Evolutionary conservation across 2,329 filamentous ascomycete species (phyloP).

Genomic region (Pseudogymnoascus sp.): DNA sequence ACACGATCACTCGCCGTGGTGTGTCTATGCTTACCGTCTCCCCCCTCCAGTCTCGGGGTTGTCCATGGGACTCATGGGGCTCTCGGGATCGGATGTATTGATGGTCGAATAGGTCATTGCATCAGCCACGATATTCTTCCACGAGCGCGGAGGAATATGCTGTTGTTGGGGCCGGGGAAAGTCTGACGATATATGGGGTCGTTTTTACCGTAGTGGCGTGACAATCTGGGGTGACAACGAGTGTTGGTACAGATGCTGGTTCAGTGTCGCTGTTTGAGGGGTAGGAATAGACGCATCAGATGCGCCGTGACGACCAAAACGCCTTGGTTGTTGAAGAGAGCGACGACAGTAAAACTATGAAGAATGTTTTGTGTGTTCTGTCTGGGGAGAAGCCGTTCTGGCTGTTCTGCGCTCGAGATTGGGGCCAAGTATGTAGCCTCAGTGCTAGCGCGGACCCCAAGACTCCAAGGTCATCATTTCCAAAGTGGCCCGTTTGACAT

Average conservation of each 20-base stretch:
- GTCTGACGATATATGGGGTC: conserved; percentile 1
- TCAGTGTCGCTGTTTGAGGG: not conserved
- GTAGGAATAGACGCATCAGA: not conserved
- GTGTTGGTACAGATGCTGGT: conserved; percentile 1
- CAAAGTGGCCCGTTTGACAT: conserved; percentile 1
- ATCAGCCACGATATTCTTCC: not conserved
- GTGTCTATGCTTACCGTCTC: not conserved
- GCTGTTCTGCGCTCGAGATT: conserved; percentile 1
- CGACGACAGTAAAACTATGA: not conserved
- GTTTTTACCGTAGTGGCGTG: not conserved
- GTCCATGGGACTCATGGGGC: not conserved
- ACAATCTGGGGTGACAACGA: not conserved
- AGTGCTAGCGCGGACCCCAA: not conserved
- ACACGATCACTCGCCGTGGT: not conserved
- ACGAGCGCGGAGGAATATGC: not conserved
- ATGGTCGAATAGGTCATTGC: not conserved
- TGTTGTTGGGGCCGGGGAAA: not conserved
- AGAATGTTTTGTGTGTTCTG: not conserved
- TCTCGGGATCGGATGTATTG: not conserved
- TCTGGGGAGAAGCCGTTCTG: not conserved
- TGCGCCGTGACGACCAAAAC: not conserved
- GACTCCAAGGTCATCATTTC: conserved; percentile 7
- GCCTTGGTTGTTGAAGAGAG: not conserved
- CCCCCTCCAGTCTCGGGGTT: not conserved
- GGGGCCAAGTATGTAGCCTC: conserved; percentile 9